Base-by-base conservation (phyloP, 805 yeast genomes). In the Diddensiella caesifluorescens region DNA sequence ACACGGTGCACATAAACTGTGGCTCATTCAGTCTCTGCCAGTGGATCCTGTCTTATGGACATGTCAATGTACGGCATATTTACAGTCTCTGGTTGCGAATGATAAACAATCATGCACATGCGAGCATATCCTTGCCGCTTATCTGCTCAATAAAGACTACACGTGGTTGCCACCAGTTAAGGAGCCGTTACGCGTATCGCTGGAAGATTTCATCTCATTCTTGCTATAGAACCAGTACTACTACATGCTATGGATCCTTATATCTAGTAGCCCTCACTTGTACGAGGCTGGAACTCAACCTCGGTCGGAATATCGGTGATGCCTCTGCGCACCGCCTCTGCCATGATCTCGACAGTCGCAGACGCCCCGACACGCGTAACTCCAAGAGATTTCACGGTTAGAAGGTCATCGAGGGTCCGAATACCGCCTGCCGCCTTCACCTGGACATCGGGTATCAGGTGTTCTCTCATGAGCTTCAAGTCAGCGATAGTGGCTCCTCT, bases 201-300 rank as follows among this genome's bases (percentile, higher is more conserved):
- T 3, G 10, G 33, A 10, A n/a, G n/a, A n/a, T n/a, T n/a, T n/a
- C n/a, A n/a, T n/a, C n/a, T n/a, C n/a, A n/a, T n/a, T n/a, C n/a
- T n/a, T n/a, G n/a, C n/a, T n/a, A n/a, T n/a, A n/a, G n/a, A n/a
- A n/a, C n/a, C n/a, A n/a, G n/a, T n/a, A n/a, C n/a, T n/a, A n/a
- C n/a, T n/a, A n/a, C n/a, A n/a, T n/a, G n/a, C n/a, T n/a, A n/a
- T n/a, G n/a, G n/a, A n/a, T n/a, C n/a, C n/a, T n/a, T n/a, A n/a
- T n/a, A 52, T 87, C 22, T 88, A 64, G 42, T 13, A 15, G 9
- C 36, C 23, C 5, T 37, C 32, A 13, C 15, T 13, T 29, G 16
- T 29, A 9, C 15, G 10, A 9, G 15, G 7, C 22, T 13, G 18
- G 16, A 34, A 34, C 18, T 34, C 19, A 6, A 34, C 21, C 28